Evolutionary conservation across 176 grass and related monocot genomes (phyloP), one percentile per base, ranked within the genome.

Genomic region (Luzula sylvatica): DNA sequence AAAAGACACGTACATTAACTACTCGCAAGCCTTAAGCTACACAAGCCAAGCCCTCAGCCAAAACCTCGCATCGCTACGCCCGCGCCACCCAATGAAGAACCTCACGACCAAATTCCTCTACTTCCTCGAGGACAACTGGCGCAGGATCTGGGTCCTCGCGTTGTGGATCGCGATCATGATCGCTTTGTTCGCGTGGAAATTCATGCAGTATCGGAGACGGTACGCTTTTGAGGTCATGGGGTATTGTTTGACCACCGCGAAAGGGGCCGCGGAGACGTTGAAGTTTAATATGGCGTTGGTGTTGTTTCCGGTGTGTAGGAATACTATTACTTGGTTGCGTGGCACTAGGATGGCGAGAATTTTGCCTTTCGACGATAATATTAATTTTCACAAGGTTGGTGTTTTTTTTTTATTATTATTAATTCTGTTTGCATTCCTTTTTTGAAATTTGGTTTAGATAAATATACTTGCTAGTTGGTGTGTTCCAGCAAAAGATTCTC

Each of bases 251-350:
- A 87, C 81, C 35, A 79, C 81, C 3, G 86, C 93, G 25, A 98
- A 98, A 55, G 93, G 93, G 20, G 93, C 93, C 13, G 93, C 93
- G 22, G 93, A 98, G 77, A 98, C 93, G 51, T 62, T 98, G 32
- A 98, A 98, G 74, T 72, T 98, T 38, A 98, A 98, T 48, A 98
- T 98, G 93, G 86, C 93, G 13, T 71, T 98, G 52, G 82, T 98
- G 26, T 82, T 98, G 28, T 67, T 98, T 35, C 93, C 93, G 7
- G 93, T 98, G 6, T 98, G 93, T 47, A 85, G 93, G 9, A 98
- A 98, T 48, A 92, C 81, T 20, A 90, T 98, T 69, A 98, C 93
- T 38, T 98, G 93, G 93, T 65, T 98, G 57, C 70, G 93, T 38
- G 86, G 73, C 54, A 98, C 93, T 24, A 76, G 78, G 40, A 78